Evolutionary conservation across 805 yeast genomes (phyloP).

Genomic region (Candida silvicultrix): DNA sequence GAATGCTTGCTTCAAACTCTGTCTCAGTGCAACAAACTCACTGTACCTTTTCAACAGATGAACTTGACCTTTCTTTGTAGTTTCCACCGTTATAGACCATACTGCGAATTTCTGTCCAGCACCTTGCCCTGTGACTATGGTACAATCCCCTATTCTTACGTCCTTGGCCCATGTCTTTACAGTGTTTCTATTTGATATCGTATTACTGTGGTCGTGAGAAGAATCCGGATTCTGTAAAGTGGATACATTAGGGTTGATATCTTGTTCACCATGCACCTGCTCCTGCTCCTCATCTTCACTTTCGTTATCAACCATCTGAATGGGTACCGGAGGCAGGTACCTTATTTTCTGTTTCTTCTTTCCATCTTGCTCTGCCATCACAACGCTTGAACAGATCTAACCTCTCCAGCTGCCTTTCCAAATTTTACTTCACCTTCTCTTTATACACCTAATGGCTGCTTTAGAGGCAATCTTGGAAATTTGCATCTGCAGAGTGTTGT

Average conservation of each 20-base stretch:
- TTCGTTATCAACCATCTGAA: constrained; percentile 29
- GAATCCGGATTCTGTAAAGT: background rate
- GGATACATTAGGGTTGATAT: background rate
- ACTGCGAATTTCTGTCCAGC: constrained; percentile 34
- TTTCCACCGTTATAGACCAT: constrained; percentile 33
- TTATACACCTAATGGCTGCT: background rate
- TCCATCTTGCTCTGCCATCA: background rate
- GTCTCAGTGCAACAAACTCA: constrained; percentile 49
- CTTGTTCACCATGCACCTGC: background rate
- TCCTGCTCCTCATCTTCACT: background rate
- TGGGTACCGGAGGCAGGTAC: constrained; percentile 34
- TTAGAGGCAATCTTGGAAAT: background rate
- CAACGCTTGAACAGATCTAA: background rate
- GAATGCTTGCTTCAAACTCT: constrained; percentile 27
- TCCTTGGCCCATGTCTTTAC: constrained; percentile 29
- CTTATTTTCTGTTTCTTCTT: constrained; percentile 8
- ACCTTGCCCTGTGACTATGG: constrained; percentile 28
- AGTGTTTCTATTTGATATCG: background rate
- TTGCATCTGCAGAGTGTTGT: background rate
- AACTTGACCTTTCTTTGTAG: constrained; percentile 28
- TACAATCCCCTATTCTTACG: constrained; percentile 32
- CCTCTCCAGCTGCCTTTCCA: background rate
- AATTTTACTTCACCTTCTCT: too few species aligned
- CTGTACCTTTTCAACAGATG: constrained; percentile 53
- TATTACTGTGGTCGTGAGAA: background rate